phyloP scores from a whole-genome alignment of 345 rosid species.

The Clausena lansium region DNA sequence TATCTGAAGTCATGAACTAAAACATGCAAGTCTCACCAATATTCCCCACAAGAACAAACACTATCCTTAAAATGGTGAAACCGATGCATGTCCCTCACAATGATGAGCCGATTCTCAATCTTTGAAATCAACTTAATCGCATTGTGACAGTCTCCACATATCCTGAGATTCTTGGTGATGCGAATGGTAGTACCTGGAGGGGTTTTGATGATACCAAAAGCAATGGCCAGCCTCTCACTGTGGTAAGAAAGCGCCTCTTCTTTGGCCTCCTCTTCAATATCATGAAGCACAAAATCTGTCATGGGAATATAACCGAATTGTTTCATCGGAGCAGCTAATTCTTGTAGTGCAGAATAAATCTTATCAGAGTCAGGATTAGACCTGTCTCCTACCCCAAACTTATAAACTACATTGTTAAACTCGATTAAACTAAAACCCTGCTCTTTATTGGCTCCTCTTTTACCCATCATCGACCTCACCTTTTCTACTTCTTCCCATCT shows the following conservation, averaged over 20 bases:
- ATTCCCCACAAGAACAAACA: conserved; percentile 8
- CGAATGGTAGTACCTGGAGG: conserved; percentile 12
- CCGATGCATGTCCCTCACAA: conserved; percentile 7
- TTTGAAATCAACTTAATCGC: conserved; percentile 4
- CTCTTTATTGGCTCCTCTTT: conserved; percentile 3
- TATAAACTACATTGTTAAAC: neutral
- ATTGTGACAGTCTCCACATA: conserved; percentile 11
- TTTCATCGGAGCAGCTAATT: neutral
- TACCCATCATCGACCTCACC: conserved; percentile 3
- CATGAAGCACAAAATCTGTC: conserved; percentile 10
- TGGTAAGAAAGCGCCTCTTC: conserved; percentile 1
- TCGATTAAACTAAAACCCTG: conserved; percentile 12
- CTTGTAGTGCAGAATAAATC: conserved; percentile 1
- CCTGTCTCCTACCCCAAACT: conserved; percentile 7
- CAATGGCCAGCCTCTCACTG: conserved; percentile 11
- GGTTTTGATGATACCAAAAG: conserved; percentile 8
- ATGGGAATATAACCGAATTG: neutral
- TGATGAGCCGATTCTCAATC: neutral
- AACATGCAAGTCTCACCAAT: neutral
- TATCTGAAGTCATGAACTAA: neutral
- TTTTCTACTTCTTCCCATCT: conserved; percentile 12
- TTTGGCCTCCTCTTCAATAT: conserved; percentile 15
- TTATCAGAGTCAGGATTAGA: conserved; percentile 1
- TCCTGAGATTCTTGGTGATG: conserved; percentile 6
- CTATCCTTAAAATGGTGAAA: conserved; percentile 8